A percentile compares a stretch with the other conserved stretches of the same genome.
Evolutionary conservation across 345 rosid species (phyloP).

Genomic region (Eucalyptus cloeziana): DNA sequence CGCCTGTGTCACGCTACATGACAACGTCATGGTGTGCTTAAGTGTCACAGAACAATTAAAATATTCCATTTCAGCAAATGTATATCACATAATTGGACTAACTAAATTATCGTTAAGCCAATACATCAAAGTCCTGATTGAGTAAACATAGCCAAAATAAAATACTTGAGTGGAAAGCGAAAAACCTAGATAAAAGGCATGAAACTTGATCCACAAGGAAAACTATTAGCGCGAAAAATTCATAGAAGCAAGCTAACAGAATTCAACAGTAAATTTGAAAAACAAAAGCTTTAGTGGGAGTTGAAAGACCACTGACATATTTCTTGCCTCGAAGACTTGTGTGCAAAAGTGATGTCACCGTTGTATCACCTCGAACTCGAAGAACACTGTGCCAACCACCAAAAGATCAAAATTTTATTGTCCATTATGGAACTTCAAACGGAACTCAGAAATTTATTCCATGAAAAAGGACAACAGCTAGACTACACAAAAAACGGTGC

Average conservation of each 20-base stretch:
- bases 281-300: neutral
- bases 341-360: neutral
- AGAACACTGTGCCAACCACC: neutral
- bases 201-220: neutral
- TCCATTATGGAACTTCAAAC: neutral
- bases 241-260: neutral
- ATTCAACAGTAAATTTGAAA: neutral
- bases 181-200: neutral
- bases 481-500: neutral
- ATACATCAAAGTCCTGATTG: neutral
- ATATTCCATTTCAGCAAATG: neutral
- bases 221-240: neutral
- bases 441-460: neutral
- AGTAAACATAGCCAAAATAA: neutral
- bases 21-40: neutral
- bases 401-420: neutral
- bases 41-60: neutral
- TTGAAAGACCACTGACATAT: neutral
- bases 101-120: neutral
- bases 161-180: neutral
- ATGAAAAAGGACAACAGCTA: neutral
- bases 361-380: neutral
- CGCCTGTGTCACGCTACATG: neutral
- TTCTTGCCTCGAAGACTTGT: neutral
- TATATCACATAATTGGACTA: neutral